Evolutionary conservation across 2,329 filamentous ascomycete species (phyloP).

Genomic region (Zasmidium citrigriseum): DNA sequence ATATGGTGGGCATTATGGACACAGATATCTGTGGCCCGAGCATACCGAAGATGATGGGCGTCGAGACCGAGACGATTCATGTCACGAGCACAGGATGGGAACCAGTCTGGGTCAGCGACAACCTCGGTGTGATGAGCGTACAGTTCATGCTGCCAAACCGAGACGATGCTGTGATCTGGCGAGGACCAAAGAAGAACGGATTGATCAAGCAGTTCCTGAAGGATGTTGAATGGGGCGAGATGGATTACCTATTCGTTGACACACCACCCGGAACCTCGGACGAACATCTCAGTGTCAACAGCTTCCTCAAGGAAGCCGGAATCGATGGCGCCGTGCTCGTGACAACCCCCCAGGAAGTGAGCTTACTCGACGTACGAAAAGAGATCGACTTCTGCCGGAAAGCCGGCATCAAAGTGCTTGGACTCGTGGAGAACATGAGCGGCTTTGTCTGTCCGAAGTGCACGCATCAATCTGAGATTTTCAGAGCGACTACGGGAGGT

Average conservation of each 20-base stretch:
- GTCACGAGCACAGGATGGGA: slow-evolving; percentile 87
- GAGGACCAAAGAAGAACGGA: slow-evolving; percentile 97
- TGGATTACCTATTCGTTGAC: slow-evolving; percentile 92
- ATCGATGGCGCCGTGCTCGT: slow-evolving; percentile 93
- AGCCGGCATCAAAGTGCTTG: slow-evolving; percentile 83
- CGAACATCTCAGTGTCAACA: slow-evolving; percentile 92
- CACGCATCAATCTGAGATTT: slow-evolving; percentile 77
- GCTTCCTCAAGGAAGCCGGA: slow-evolving; percentile 84
- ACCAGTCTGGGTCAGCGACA: slow-evolving; percentile 93
- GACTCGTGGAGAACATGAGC: slow-evolving; percentile 96
- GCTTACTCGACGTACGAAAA: slow-evolving; percentile 88
- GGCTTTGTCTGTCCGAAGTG: slow-evolving; percentile 96
- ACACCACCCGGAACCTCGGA: slow-evolving; percentile 94
- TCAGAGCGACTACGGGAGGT: slow-evolving; percentile 87
- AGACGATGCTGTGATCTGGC: slow-evolving; percentile 96
- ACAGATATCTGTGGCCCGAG: slow-evolving; percentile 95
- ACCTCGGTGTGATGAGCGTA: slow-evolving; percentile 93
- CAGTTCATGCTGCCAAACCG: slow-evolving; percentile 96
- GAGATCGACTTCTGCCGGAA: slow-evolving; percentile 98
- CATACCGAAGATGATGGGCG: slow-evolving; percentile 99
- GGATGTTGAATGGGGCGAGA: slow-evolving; percentile 95
- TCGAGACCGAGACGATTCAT: slow-evolving; percentile 91
- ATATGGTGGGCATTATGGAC: slow-evolving; percentile 91
- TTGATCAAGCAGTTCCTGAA: slow-evolving; percentile 97
- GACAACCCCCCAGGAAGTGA: slow-evolving; percentile 92